Percentiles rank a stretch among this genome's conserved stretches.
phyloP scores from a whole-genome alignment of 1,284 basidiomycete species.

The Ustilago cynodontis region DNA sequence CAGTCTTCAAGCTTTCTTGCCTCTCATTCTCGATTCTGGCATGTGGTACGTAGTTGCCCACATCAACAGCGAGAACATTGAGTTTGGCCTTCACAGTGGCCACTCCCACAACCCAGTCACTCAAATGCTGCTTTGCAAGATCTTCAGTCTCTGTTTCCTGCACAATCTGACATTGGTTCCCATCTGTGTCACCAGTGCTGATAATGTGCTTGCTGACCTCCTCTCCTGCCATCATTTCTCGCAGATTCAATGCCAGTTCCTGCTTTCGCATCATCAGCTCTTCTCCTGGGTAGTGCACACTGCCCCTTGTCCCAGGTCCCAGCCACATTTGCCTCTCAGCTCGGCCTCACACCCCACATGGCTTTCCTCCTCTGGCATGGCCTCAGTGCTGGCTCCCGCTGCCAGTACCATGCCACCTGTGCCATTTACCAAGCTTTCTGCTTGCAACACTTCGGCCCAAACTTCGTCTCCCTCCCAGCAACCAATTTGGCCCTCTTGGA shows the following conservation, averaged over 20 bases:
- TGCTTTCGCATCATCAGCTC: neutral
- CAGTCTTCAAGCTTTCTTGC: neutral
- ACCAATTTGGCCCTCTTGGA: neutral
- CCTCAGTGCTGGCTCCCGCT: neutral
- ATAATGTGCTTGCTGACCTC: neutral
- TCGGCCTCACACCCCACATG: neutral
- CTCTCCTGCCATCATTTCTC: neutral
- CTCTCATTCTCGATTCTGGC: neutral
- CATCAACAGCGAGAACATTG: neutral
- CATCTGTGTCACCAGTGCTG: neutral
- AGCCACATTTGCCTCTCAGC: neutral
- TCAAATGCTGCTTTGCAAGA: neutral
- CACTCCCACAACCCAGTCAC: neutral
- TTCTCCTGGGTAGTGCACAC: neutral
- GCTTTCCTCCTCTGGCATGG: slow-evolving; percentile 2
- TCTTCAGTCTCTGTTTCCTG: neutral
- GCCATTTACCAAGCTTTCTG: slow-evolving; percentile 2
- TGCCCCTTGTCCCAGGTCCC: neutral
- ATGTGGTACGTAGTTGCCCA: neutral
- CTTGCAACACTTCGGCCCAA: neutral
- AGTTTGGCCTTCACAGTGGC: neutral
- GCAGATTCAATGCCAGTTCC: neutral
- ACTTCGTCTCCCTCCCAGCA: neutral
- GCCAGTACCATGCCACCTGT: neutral
- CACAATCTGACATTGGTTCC: neutral